Evolutionary conservation across 2,329 filamentous ascomycete genomes (phyloP), one percentile per base, ranked within the genome.

Genomic region (Exserohilum turcica): DNA sequence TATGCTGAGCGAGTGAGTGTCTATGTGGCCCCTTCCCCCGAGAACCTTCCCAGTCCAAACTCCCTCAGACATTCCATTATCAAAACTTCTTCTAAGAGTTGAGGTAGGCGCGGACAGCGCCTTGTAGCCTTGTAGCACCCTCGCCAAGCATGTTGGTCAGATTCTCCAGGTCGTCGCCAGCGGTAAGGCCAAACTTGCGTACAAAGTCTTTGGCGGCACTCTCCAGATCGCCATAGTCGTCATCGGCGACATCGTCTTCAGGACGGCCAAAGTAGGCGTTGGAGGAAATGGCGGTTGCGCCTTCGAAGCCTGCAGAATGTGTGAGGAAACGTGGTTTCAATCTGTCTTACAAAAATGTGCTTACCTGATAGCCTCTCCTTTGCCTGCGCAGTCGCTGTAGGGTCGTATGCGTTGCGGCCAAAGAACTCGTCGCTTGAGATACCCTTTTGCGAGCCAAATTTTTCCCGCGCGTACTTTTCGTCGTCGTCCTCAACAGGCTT

Each of bases 401-500:
- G 86, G 72, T 99, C 92, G 76, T 87, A 97, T 49, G 84, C 79
- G 47, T 92, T 91, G 74, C 94, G 93, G 68, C 93, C 92, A 72
- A 99, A 99, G 82, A 96, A 99, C 74, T 99, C 94, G 74, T 99
- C 94, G 0, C 92, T 97, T 0, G 92, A 97, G 64, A 99, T 99
- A 65, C 90, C 90, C 81, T 97, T 97, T 75, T 99, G 94, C 37
- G 77, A 78, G 56, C 92, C 93, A 69, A 99, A 99, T 76, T 96
- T 96, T 70, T 84, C 80, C 67, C 90, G 89, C 5, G 92, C 91
- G 71, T 91, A 95, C 69, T 85, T 86, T 68, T 97, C 86, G 48
- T 88, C 87, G 52, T 97, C 91, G 42, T 86, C 84, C 81, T 66
- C 70, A 5, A 84, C 78, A 27, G 88, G 82, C 76, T 89, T 92